Evolutionary conservation across 345 rosid species (phyloP), one percentile per base, ranked within the genome.

Genomic region (Eucalyptus tenuipes): DNA sequence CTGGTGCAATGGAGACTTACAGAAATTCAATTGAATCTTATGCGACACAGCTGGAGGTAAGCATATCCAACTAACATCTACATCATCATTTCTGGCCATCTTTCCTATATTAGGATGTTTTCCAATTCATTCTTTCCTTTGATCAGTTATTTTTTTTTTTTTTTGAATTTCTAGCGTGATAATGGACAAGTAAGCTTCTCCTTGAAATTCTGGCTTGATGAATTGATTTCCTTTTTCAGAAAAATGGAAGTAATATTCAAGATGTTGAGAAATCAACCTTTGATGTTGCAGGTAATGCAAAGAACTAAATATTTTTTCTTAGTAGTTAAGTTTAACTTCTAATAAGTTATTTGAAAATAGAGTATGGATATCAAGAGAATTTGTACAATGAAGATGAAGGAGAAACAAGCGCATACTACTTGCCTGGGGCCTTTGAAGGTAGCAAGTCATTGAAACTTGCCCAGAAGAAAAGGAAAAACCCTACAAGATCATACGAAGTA

Each of bases 361-460:
- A 95, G 84, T 91, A 92, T 91, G 96, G 91, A 87, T 97, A 94
- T 88, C 92, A 88, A 87, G 96, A 91, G 86, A 92, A 85, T 91
- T 90, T 90, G 31, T 95, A 94, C 85, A 94, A 96, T 90, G 99
- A 98, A 89, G 99, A 96, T 90, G 99, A 98, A 91, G 98, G 94
- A 86, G 99, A 96, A 92, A 96, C 97, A 85, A 94, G 94, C 88
- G 88, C 94, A 49, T 97, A 93, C 90, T 95, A 95, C 94, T 91
- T 92, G 89, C 95, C 94, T 86, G 95, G 96, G 90, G 92, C 88
- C 88, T 94, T 94, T 64, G 98, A 95, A 86, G 91, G 90, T 85
- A 93, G 91, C 92, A 95, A 90, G 91, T 88, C 95, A 90, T 92
- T 90, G 59, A 95, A 95, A 88, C 89, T 88, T 87, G 89, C 92